Evolutionary conservation across 1,139 yeast genomes (phyloP), one percentile per base, ranked within the genome.

Genomic region (Geotrichum phurueaensis): DNA sequence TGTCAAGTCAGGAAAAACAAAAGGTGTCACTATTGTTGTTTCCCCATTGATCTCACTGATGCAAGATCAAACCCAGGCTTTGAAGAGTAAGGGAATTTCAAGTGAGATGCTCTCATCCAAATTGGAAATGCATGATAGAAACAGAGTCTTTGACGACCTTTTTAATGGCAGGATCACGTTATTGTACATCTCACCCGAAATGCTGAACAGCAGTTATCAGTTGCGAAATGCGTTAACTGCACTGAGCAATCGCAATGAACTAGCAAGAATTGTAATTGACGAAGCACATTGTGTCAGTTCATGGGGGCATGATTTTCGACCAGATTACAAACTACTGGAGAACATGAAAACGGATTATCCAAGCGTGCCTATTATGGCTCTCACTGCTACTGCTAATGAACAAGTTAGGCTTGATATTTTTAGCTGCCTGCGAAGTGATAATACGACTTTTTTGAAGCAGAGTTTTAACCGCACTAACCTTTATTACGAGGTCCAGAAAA

Each of bases 301-400:
- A 13, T 95, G 99, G 99, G 99, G 99, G 20, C 99, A 95, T 74
- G 99, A 95, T 74, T 95, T 95, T 72, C 80, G 99, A 62, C 98
- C 98, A 0, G 98, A 94, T 72, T 95, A 95, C 75, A 89, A 91
- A 69, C 87, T 86, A 33, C 78, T 95, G 72, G 85, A 85, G 50
- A 80, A 81, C 65, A 87, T 95, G 73, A 90, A 91, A 69, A 74
- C 76, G 45, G 81, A 83, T 62, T 94, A 82, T 70, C 96, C 96
- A 0, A 81, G 80, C 55, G 83, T 89, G 9, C 99, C 99, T 1
- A 79, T 95, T 66, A 91, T 95, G 91, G 99, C 99, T 0, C 78
- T 95, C 59, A 95, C 99, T 0, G 99, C 99, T 0, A 95, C 99
- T 0, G 99, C 99, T 1, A 94, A 91, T 71, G 92, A 89, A 65